Base-by-base conservation (phyloP, 1,284 basidiomycete genomes). In the Ganoderma resinaceum region DNA sequence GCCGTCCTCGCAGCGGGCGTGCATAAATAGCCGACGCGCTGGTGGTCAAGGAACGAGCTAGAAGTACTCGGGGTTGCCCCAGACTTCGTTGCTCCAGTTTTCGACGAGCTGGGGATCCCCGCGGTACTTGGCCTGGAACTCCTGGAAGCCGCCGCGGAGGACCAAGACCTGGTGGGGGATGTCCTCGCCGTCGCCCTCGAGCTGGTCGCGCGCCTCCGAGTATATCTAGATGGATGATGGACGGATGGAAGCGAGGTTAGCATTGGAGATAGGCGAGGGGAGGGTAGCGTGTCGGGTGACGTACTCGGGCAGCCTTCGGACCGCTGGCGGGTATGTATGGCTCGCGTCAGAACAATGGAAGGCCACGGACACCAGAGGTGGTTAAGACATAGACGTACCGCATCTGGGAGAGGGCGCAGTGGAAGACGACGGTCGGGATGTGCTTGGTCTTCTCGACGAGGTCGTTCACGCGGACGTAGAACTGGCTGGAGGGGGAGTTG, bases 391-490 rank as follows among this genome's bases (percentile, higher is more conserved):
- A 2, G 23, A 78, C 89, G 53, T 74, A 93, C 92, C 93, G 84
- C 49, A 86, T 82, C 80, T 94, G 93, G 8, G 91, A 93, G 62
- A 91, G 80, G 3, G 86, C 84, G 75, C 93, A 95, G 76, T 95
- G 93, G 75, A 95, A 95, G 59, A 95, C 82, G 37, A 94, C 81
- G 23, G 83, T 79, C 12, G 87, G 86, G 5, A 93, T 81, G 57
- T 87, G 82, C 76, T 91, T 90, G 16, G 87, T 88, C 67, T 88
- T 80, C 74, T 83, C 80, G 38, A 93, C 84, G 38, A 94, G 83
- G 3, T 81, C 77, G 75, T 90, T 83, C 31, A 93, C 87, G 35
- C 80, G 83, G 61, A 79, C 78, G 37, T 85, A 77, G 78, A 94
- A 93, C 57, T 83, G 82, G 38, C 78, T 70, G 14, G 91, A 92